Evolutionary conservation across 305 asterid species (phyloP).

Genomic region (Fraxinus sp.): DNA sequence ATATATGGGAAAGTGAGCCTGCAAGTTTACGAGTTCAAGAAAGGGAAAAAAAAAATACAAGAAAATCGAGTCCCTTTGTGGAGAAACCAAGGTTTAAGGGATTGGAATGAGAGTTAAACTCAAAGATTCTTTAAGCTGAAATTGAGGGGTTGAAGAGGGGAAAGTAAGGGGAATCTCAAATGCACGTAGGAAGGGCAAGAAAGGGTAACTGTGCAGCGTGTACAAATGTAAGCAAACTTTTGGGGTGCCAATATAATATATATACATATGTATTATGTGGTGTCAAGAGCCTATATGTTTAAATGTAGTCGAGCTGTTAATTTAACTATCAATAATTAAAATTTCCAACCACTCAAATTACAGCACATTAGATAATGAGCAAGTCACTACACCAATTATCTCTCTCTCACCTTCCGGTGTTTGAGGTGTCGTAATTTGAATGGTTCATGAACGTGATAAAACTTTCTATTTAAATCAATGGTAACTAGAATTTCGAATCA

Average conservation of each 20-base stretch:
- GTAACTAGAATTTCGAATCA: too few relatives aligned
- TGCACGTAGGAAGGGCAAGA: conserved; percentile 34
- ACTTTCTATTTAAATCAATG: too few relatives aligned
- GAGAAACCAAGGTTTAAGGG: conserved; percentile 31
- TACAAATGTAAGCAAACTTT: conserved; percentile 40
- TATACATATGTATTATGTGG: conserved; percentile 31
- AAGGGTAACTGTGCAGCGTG: conserved; percentile 15
- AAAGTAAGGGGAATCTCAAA: conserved; percentile 45
- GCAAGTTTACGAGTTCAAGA: conserved; percentile 23
- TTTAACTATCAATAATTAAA: neutral
- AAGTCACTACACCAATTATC: neutral
- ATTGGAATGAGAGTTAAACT: conserved; percentile 27
- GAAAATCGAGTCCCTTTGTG: conserved; percentile 20
- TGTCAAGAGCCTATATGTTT: neutral
- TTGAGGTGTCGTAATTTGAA: neutral
- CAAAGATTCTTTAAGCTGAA: conserved; percentile 31
- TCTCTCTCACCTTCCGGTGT: neutral
- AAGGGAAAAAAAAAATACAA: conserved; percentile 14
- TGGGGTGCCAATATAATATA: conserved; percentile 26
- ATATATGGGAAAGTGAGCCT: neutral
- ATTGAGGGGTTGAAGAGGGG: conserved; percentile 21
- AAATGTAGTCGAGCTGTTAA: neutral
- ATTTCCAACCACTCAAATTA: too few relatives aligned
- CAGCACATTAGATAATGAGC: neutral
- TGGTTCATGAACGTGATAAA: neutral